These are phyloP conservation scores for Rhizopogon rudus DNA, from an alignment of 768 basidiomycete genomes.

Conservation along the genomic window DNA sequence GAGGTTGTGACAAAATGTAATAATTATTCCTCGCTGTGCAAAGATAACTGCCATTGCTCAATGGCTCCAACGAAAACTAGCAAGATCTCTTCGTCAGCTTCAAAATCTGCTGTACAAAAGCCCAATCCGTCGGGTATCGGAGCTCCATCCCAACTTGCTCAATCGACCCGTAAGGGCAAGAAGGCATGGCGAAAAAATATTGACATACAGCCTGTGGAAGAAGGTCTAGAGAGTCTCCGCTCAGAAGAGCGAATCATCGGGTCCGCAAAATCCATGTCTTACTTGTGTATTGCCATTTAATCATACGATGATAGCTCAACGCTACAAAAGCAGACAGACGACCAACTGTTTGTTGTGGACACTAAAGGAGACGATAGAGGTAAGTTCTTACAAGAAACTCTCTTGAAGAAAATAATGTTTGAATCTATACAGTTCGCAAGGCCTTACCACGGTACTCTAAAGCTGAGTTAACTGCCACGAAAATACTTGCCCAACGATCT, in stretches of 20 bases:
- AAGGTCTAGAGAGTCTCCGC: slow-evolving; percentile 67
- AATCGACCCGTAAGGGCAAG: slow-evolving; percentile 86
- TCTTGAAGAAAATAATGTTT: background rate
- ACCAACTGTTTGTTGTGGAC: slow-evolving; percentile 79
- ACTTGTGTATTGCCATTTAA: background rate
- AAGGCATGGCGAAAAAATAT: slow-evolving; percentile 93
- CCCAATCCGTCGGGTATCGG: slow-evolving; percentile 11
- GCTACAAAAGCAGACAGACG: slow-evolving; percentile 63
- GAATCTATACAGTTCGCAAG: slow-evolving; percentile 46
- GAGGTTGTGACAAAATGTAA: background rate
- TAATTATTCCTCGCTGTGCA: background rate
- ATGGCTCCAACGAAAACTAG: background rate
- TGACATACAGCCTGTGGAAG: slow-evolving; percentile 75
- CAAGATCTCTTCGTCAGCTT: background rate
- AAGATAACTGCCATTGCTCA: background rate
- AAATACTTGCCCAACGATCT: slow-evolving; percentile 81
- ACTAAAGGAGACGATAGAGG: slow-evolving; percentile 72
- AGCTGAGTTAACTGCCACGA: slow-evolving; percentile 57
- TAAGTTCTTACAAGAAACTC: slow-evolving; percentile 25
- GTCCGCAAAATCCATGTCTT: slow-evolving; percentile 35
- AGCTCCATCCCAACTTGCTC: slow-evolving; percentile 32
- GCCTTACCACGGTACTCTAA: slow-evolving; percentile 50
- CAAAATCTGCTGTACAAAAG: slow-evolving; percentile 7
- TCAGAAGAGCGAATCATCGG: slow-evolving; percentile 80
- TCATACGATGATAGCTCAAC: slow-evolving; percentile 37